Evolutionary conservation across 2,329 filamentous ascomycete genomes (phyloP).

Genomic region (Paraphoma sp.): DNA sequence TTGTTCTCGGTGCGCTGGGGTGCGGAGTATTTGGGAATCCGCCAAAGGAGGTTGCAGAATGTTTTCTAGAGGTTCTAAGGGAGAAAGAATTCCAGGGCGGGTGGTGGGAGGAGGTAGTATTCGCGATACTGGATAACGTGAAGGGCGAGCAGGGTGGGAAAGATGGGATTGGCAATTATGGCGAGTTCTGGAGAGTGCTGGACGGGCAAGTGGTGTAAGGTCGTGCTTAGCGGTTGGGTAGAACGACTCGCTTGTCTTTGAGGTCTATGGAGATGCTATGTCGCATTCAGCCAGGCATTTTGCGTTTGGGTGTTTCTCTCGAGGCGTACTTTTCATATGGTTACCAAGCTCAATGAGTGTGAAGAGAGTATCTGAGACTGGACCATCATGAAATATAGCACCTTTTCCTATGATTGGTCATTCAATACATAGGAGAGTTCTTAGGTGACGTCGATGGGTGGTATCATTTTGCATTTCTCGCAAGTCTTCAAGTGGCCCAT

Average conservation of each 20-base stretch:
- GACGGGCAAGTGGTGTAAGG: slow-evolving; percentile 30
- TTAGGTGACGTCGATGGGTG: slow-evolving; percentile 9
- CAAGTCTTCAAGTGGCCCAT: slow-evolving; percentile 19
- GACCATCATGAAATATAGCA: too few species aligned
- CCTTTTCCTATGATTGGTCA: too few species aligned
- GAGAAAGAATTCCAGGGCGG: slow-evolving; percentile 68
- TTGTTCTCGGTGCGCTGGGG: slow-evolving; percentile 73
- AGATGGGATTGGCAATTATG: slow-evolving; percentile 57
- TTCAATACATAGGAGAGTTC: background rate
- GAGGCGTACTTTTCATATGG: too few species aligned
- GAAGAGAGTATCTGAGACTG: too few species aligned
- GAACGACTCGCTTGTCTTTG: background rate
- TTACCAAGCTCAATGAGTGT: too few species aligned
- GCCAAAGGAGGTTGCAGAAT: slow-evolving; percentile 64
- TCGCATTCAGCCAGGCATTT: too few species aligned
- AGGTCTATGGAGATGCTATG: too few species aligned
- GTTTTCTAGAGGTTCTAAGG: slow-evolving; percentile 66
- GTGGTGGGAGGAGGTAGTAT: slow-evolving; percentile 70
- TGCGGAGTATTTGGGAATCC: slow-evolving; percentile 74
- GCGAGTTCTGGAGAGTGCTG: slow-evolving; percentile 51
- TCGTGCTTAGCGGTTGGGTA: background rate
- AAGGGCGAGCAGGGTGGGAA: slow-evolving; percentile 30
- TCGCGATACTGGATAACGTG: slow-evolving; percentile 63
- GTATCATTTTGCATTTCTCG: slow-evolving; percentile 36
- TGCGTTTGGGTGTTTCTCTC: too few species aligned